A percentile compares a stretch with the other conserved stretches of the same genome.
phyloP scores from a whole-genome alignment of 1,139 yeast species.

The Eremothecium cymbalariae region DNA sequence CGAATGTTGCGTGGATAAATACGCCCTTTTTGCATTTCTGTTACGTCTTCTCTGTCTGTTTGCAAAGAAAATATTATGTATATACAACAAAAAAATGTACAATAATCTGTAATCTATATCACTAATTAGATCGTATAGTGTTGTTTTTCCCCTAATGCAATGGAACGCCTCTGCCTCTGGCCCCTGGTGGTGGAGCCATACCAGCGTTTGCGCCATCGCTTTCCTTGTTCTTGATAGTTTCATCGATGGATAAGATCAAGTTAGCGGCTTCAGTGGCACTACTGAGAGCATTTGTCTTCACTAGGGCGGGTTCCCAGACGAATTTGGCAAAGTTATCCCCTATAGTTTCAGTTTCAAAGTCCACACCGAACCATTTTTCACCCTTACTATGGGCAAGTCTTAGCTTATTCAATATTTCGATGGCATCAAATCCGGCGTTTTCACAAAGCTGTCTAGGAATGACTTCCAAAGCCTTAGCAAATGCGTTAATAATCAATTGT shows the following conservation, averaged over 20 bases:
- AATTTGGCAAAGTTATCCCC: slow-evolving; percentile 79
- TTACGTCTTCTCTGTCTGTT: too few species aligned
- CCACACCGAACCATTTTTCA: slow-evolving; percentile 85
- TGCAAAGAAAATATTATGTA: slow-evolving; percentile 5
- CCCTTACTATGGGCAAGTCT: slow-evolving; percentile 94
- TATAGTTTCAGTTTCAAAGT: slow-evolving; percentile 74
- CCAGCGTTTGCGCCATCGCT: slow-evolving; percentile 48
- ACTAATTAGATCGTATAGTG: too few species aligned
- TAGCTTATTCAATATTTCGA: slow-evolving; percentile 79
- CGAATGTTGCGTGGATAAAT: slow-evolving; percentile 56
- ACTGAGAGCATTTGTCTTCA: slow-evolving; percentile 85
- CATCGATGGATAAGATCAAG: slow-evolving; percentile 85
- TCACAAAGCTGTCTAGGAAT: slow-evolving; percentile 97
- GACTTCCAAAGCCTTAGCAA: slow-evolving; percentile 89
- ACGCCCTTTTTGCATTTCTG: not conserved
- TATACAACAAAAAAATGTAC: slow-evolving; percentile 4
- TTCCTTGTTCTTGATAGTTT: slow-evolving; percentile 81
- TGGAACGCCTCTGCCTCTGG: slow-evolving; percentile 61
- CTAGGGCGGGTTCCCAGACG: slow-evolving; percentile 97
- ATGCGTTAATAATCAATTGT: slow-evolving; percentile 83
- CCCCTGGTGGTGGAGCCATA: slow-evolving; percentile 38
- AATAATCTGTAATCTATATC: too few species aligned
- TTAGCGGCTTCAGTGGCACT: slow-evolving; percentile 98
- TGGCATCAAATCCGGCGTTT: slow-evolving; percentile 95
- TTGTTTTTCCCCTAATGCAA: slow-evolving; percentile 28